phyloP scores from a whole-genome alignment of 2,329 filamentous ascomycete species.

The Neocucurbitaria cava region DNA sequence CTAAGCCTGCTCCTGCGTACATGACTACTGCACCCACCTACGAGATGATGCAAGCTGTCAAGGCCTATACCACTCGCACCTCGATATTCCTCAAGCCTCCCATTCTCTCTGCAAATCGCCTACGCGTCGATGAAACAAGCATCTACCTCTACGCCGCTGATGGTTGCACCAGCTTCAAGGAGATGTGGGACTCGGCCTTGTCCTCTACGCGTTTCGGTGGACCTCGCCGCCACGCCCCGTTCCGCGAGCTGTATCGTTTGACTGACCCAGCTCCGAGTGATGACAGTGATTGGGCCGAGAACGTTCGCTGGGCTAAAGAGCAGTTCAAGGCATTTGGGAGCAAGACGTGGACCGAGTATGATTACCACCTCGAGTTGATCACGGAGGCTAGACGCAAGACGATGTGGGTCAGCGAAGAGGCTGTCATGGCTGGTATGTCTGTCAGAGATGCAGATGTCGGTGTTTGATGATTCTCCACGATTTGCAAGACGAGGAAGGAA shows the following conservation, averaged over 20 bases:
- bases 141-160: slow-evolving; percentile 26
- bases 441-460: not conserved
- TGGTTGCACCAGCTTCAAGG: not conserved
- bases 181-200: slow-evolving; percentile 23
- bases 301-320: slow-evolving; percentile 43
- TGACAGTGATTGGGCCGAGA: slow-evolving; percentile 39
- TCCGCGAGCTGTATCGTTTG: slow-evolving; percentile 36
- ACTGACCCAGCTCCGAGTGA: slow-evolving; percentile 23
- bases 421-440: slow-evolving; percentile 7
- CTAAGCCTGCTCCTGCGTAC: not conserved
- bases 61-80: slow-evolving; percentile 4
- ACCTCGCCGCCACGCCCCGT: slow-evolving; percentile 26
- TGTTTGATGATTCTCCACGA: not conserved
- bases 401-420: slow-evolving; percentile 36
- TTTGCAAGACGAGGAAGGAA: not conserved
- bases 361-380: slow-evolving; percentile 31
- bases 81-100: slow-evolving; percentile 23
- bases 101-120: slow-evolving; percentile 21
- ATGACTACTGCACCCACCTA: slow-evolving; percentile 7
- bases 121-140: slow-evolving; percentile 22
- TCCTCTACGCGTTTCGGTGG: slow-evolving; percentile 25
- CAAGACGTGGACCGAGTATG: slow-evolving; percentile 38
- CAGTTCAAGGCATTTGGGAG: slow-evolving; percentile 28
- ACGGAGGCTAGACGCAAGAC: slow-evolving; percentile 20
- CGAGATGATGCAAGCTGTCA: slow-evolving; percentile 12